Base-by-base conservation (phyloP, 2,329 filamentous ascomycete genomes). In the Mycosphaerella arachidis region DNA sequence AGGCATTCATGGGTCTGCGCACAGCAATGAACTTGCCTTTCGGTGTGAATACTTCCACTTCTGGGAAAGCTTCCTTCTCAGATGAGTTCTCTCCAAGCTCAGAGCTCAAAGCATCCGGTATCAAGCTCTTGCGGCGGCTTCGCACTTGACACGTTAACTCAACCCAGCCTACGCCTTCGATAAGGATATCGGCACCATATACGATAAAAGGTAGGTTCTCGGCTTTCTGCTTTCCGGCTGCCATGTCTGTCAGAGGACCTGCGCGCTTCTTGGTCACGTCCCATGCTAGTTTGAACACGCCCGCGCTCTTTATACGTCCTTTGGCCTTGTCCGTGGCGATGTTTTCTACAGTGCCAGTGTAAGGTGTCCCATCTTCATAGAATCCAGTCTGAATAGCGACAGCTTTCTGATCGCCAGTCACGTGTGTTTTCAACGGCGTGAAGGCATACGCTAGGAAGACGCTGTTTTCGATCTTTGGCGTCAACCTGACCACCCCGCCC, bases 141-240 rank as follows among this genome's bases (percentile, higher is more conserved):
- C 93, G 85, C 9, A 95, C 85, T 75, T 99, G 93, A 3, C 87
- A 87, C 0, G 86, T 87, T 45, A 99, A 75, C 75, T 99, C 94
- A 2, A 99, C 83, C 90, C 95, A 99, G 7, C 94, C 94, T 29
- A 92, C 88, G 1, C 94, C 92, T 73, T 97, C 93, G 53, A 99
- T 86, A 13, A 99, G 78, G 27, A 99, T 86, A 71, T 99, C 95
- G 0, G 88, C 83, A 8, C 88, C 86, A 61, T 94, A 81, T 1
- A 97, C 86, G 13, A 84, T 83, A 74, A 92, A 99, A 0, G 92
- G 91, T 4, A 97, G 78, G 16, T 81, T 78, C 1, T 90, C 86
- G 0, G 88, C 82, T 58, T 84, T 85, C 50, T 87, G 78, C 43
- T 82, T 86, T 48, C 82, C 82, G 1, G 84, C 89, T 53, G 83